Evolutionary conservation across 225 moss, liverwort and hornwort species (phyloP), one percentile per base, ranked within the genome.

Genomic region (Anthoceros angustus): DNA sequence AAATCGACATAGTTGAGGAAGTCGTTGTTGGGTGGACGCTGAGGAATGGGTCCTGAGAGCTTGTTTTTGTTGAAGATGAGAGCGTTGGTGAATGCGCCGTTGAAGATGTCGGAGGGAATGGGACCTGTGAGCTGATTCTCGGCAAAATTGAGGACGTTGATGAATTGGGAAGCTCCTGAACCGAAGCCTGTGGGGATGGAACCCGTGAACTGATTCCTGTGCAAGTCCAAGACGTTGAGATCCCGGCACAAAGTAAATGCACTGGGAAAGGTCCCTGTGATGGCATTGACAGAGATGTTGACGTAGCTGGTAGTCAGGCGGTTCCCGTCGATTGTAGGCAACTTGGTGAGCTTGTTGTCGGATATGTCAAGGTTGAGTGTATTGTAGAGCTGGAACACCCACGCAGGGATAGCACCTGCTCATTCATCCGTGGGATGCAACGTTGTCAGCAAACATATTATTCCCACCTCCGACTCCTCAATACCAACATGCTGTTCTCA

Each of bases 1-100:
- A 74, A 21, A 42, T 74, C 69, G 12, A 74, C 65, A 12, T 69
- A 39, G 18, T 42, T 42, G 48, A 74, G 65, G 70, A 74, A 69
- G 42, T 69, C 64, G 15, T 14, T 12, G 0, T 66, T 69, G 9
- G 74, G 41, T 0, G 50, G 32, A 32, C 32, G 4, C 12, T 69
- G 0, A 0, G 55, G 74, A 32, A 74, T 70, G 2, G 15, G 9
- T 7, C 74, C 70, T 0, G 74, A 64, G 32, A 74, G 65, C 61
- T 40, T 25, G 65, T 74, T 74, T 21, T 66, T 66, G 42, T 42
- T 60, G 25, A 74, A 6, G 21, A 25, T 24, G 39, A 74, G 64
- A 4, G 20, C 40, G 26, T 74, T 69, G 42, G 66, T 69, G 70
- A 69, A 69, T 5, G 26, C 26, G 10, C 41, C 42, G 10, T 69